Conservation (phyloP, 106 monocot genomes). For the Apostasia ramifera region DNA sequence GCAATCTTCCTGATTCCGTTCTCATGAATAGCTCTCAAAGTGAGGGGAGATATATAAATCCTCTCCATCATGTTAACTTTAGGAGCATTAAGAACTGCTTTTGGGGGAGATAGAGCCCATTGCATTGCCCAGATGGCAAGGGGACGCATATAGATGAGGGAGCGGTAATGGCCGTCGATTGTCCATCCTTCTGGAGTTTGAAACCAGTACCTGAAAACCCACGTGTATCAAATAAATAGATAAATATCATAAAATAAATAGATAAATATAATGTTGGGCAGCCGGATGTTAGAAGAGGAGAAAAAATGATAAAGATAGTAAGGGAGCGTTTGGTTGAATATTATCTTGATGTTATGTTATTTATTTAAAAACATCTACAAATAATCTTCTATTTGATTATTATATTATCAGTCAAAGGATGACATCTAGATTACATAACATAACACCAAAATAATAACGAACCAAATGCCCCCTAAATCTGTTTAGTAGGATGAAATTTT, state of each 20-base stretch:
- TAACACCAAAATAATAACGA: too few species aligned
- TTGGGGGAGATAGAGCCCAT: conserved; percentile 86
- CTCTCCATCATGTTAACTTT: conserved; percentile 87
- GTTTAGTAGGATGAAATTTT: too few species aligned
- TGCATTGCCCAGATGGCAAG: conserved; percentile 99
- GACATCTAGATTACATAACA: too few species aligned
- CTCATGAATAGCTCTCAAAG: conserved; percentile 39
- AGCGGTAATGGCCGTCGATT: conserved; percentile 86
- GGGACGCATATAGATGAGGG: conserved; percentile 90
- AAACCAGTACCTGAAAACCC: conserved; percentile 74
- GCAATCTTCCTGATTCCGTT: conserved; percentile 43
- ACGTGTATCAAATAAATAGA: background rate
- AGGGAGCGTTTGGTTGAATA: too few species aligned
- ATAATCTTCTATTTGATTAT: too few species aligned
- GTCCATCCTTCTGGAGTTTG: conserved; percentile 99
- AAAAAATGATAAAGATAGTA: too few species aligned
- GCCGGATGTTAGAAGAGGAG: too few species aligned
- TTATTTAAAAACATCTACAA: too few species aligned
- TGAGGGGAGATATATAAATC: conserved; percentile 41
- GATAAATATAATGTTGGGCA: background rate
- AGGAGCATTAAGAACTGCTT: conserved; percentile 72
- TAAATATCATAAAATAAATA: background rate
- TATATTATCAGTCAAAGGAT: too few species aligned
- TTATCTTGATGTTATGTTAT: too few species aligned
- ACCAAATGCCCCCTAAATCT: too few species aligned